Conservation (phyloP, 208 protist genomes). For the Strigomonas culicis region DNA sequence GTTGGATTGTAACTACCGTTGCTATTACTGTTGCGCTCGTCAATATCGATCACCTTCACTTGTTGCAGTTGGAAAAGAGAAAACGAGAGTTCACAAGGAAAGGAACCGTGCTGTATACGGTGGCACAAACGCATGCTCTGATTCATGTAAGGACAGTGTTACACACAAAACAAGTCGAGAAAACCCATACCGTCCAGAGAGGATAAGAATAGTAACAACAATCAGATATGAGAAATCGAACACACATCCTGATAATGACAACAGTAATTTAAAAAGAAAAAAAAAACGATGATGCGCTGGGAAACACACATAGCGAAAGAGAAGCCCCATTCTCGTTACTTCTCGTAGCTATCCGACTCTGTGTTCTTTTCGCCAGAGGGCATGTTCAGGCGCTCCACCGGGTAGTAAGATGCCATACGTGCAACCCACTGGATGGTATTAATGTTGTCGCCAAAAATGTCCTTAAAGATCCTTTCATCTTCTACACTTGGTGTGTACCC, state of each 20-base stretch:
- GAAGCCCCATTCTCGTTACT: not conserved
- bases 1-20: not conserved
- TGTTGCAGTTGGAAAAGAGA: too few relatives aligned
- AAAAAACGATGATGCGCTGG: conserved; percentile 10
- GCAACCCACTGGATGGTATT: conserved; percentile 58
- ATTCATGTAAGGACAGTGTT: too few relatives aligned
- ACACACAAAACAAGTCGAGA: too few relatives aligned
- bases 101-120: too few relatives aligned
- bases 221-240: not conserved
- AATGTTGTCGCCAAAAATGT: conserved; percentile 52
- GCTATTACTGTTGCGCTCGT: not conserved
- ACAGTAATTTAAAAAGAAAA: not conserved
- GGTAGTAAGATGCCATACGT: conserved; percentile 70
- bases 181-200: too few relatives aligned
- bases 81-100: too few relatives aligned
- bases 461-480: conserved; percentile 45
- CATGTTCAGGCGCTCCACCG: conserved; percentile 44
- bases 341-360: conserved; percentile 12
- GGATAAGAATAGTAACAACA: not conserved
- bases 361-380: conserved; percentile 3
- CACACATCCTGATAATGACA: not conserved
- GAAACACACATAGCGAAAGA: not conserved
- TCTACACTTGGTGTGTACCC: conserved; percentile 53
- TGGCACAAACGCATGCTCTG: too few relatives aligned
- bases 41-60: too few relatives aligned